Base-by-base conservation (phyloP, 331 rosid genomes). In the Erythrophleum ivorense region DNA sequence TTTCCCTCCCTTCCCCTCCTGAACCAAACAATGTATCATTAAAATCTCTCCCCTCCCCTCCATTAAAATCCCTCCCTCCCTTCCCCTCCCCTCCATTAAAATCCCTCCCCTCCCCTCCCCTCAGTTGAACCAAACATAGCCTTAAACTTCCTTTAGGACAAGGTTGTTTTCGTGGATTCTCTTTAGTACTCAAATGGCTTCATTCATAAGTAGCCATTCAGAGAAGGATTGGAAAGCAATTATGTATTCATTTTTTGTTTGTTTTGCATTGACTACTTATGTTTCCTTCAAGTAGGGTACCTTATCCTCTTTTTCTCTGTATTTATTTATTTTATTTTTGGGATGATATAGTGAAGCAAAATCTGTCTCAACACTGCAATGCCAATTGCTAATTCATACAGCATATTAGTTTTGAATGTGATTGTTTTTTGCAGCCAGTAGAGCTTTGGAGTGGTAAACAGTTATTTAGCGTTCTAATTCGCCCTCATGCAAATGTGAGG, bases 381-480 rank as follows among this genome's bases (percentile, higher is more conserved):
- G 58, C 34, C 58, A 34, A 71, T 77, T 70, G 50, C 59, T 73
- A 53, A 73, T 68, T 80, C 62, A 13, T 74, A 72, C 64, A 43
- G 36, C 16, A 9, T 46, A 16, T 81, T 52, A 76, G 78, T 80
- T 79, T 53, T 53, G 29, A 36, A n/a, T 82, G 50, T 76, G 59
- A 65, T 73, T 80, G 52, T 77, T 79, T 79, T 48, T 68, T 64
- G 85, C 91, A 95, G 98, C 98, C 98, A 21, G 86, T 93, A 65
- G 98, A 95, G 86, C 96, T 95, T 46, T 95, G 98, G 98, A 95
- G 98, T 63, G 98, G 98, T 49, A 95, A 95, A 82, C 98, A 95
- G 82, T 84, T 95, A 88, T 95, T 90, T 85, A 91, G 91, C 68
- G 84, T 93, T 88, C 82, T 95, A 65, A 87, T 95, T 78, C 98